phyloP scores from a whole-genome alignment of 2,329 filamentous ascomycete species.

The Fusarium siculi region DNA sequence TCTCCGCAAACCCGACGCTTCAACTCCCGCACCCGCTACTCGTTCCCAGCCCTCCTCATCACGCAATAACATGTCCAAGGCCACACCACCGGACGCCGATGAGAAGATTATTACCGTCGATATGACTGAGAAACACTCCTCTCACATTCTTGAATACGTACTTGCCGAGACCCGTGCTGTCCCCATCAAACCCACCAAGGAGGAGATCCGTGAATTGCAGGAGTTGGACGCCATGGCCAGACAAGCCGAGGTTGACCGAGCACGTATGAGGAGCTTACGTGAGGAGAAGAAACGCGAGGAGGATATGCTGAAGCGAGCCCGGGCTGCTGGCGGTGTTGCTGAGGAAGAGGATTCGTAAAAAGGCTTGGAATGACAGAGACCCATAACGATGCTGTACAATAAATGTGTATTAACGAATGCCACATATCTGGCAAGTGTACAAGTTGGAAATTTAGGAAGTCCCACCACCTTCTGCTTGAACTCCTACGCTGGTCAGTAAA shows the following conservation, averaged over 20 bases:
- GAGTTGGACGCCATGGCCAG: constrained; percentile 65
- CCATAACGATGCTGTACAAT: constrained; percentile 43
- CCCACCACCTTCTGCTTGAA: constrained; percentile 7
- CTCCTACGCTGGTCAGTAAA: background rate
- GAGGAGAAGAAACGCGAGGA: constrained; percentile 71
- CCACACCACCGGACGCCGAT: constrained; percentile 58
- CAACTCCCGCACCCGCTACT: constrained; percentile 42
- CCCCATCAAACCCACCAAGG: constrained; percentile 64
- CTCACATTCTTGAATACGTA: constrained; percentile 71
- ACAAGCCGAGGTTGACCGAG: constrained; percentile 64
- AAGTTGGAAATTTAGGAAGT: constrained; percentile 39
- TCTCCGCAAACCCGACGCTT: constrained; percentile 57
- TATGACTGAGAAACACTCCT: constrained; percentile 71
- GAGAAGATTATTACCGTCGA: constrained; percentile 67
- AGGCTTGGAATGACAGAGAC: background rate
- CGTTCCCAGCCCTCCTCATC: constrained; percentile 59
- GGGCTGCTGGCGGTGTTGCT: constrained; percentile 51
- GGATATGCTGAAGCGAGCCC: constrained; percentile 57
- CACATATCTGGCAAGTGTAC: constrained; percentile 43
- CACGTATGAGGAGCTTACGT: constrained; percentile 62
- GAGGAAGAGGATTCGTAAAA: constrained; percentile 48
- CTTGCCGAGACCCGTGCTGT: constrained; percentile 70
- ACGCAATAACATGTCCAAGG: constrained; percentile 58
- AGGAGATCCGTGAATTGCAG: constrained; percentile 69
- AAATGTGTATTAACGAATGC: constrained; percentile 44